phyloP scores from a whole-genome alignment of 2,329 filamentous ascomycete species.

The Microdochium bolleyi region DNA sequence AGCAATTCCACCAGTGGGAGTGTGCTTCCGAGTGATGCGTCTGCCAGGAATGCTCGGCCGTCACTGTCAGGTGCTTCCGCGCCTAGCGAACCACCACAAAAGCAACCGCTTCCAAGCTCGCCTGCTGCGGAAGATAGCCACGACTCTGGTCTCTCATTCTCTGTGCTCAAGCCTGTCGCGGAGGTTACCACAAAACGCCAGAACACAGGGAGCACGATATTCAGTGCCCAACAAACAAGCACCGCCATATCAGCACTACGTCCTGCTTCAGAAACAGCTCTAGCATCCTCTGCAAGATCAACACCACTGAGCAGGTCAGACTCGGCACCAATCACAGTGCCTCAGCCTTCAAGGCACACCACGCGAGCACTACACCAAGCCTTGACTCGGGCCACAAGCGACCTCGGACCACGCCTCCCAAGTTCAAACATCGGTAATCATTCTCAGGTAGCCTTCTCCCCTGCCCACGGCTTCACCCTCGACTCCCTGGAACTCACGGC shows the following conservation, averaged over 20 bases:
- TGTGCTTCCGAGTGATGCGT: background rate
- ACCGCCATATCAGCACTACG: slow-evolving; percentile 4
- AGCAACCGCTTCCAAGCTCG: background rate
- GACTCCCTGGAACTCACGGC: slow-evolving; percentile 41
- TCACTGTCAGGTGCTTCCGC: background rate
- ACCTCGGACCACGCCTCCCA: slow-evolving; percentile 18
- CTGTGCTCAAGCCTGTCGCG: background rate
- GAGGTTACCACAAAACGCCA: slow-evolving; percentile 7
- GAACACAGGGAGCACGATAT: slow-evolving; percentile 12
- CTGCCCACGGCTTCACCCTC: slow-evolving; percentile 15
- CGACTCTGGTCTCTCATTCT: background rate
- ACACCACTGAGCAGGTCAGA: background rate
- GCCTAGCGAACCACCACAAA: background rate
- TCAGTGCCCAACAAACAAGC: slow-evolving; percentile 22
- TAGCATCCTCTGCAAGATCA: background rate
- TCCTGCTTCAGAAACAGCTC: background rate
- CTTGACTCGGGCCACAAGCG: slow-evolving; percentile 23
- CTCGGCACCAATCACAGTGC: background rate
- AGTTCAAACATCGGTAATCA: slow-evolving; percentile 5
- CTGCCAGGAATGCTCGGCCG: background rate
- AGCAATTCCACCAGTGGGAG: background rate
- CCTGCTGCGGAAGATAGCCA: background rate
- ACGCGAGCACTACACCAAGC: slow-evolving; percentile 3
- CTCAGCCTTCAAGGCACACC: background rate
- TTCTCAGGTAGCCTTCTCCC: slow-evolving; percentile 10